Base-by-base conservation (phyloP, 23 red algal genomes). In the Gracilaria vermiculophylla region DNA sequence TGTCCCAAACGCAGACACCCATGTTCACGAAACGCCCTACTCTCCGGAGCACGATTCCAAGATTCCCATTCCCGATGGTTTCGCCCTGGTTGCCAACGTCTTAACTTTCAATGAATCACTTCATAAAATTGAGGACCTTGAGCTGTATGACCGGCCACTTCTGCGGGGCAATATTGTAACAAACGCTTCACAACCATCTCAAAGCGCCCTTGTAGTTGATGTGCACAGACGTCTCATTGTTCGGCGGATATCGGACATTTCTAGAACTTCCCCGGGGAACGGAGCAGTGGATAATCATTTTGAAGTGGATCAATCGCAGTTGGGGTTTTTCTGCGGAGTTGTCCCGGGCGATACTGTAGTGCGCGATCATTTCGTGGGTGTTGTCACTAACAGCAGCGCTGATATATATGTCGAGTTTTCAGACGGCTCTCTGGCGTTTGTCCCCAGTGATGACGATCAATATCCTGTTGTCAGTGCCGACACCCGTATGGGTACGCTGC, bases 291-390 rank as follows among this genome's bases (percentile, higher is more conserved):
- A 67, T 9, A 77, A 45, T 8, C 35, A 21, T 69, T 91, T 91
- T 43, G 73, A 81, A 57, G 24, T 91, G 17, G 41, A 53, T 36
- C 51, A 50, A 42, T 36, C 33, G 3, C 61, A 53, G 6, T 48
- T 91, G 24, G 56, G 87, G 21, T 91, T 91, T 49, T 91, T 91
- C 33, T 80, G 48, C n/a, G 87, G 87, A 29, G 16, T 91, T 27
- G 32, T 32, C 19, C 70, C 54, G 6, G 87, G 87, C 36, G 74
- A 81, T 54, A 62, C 76, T 23, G 87, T 91, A 52, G 87, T 91
- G 44, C 37, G 40, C 2, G 39, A 39, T 42, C 44, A 56, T 43
- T 81, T 57, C 53, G 23, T 81, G 5, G 87, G 87, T 20, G 39
- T 69, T 40, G 50, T 91, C 16, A 74, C 78, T 34, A 32, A 80